Evolutionary conservation across 495 filamentous ascomycete species (phyloP), one percentile per base, ranked within the genome.

Genomic region (Penicillium parvum): DNA sequence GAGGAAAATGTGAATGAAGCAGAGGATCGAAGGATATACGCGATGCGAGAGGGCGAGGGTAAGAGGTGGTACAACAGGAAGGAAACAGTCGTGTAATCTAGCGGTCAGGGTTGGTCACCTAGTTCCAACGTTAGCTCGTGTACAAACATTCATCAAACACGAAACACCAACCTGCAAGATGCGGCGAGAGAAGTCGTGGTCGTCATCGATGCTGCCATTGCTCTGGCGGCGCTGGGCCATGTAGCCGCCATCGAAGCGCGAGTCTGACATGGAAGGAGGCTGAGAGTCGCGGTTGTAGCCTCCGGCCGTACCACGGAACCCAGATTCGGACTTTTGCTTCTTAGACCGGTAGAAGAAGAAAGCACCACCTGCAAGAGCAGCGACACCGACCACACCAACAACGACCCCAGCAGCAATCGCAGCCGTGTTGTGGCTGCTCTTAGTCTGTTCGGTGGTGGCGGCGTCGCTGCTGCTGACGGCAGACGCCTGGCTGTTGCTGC

Each of bases 131-230:
- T 52, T 28, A 52, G 40, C 11, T 17, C 18, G 18, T 19, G 6
- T 5, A 37, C 7, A 5, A 17, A 47, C 7, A 36, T 22, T 12
- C 36, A 4, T 9, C 7, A 22, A 21, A 7, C 5, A n/a, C 7
- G n/a, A 17, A 41, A 1, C 39, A 66, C 76, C 43, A 71, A 92
- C 92, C 81, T 92, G 88, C 60, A 98, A 75, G 63, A 98, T 95
- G 57, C 85, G 85, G 64, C 92, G 79, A 44, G 92, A 96, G 68
- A 96, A 98, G 65, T 97, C 92, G 63, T 94, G 81, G 67, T 96
- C 92, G 61, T 98, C 94, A 53, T 90, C 91, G 60, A 98, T 97
- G 68, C 91, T 96, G 52, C 91, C 92, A 65, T 91, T 87, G 66
- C 92, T 97, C 71, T 91, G 82, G 63, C 92, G 80, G 57, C 89